Evolutionary conservation across 1,139 yeast genomes (phyloP).

Genomic region (Tardiomyces digboiensis): DNA sequence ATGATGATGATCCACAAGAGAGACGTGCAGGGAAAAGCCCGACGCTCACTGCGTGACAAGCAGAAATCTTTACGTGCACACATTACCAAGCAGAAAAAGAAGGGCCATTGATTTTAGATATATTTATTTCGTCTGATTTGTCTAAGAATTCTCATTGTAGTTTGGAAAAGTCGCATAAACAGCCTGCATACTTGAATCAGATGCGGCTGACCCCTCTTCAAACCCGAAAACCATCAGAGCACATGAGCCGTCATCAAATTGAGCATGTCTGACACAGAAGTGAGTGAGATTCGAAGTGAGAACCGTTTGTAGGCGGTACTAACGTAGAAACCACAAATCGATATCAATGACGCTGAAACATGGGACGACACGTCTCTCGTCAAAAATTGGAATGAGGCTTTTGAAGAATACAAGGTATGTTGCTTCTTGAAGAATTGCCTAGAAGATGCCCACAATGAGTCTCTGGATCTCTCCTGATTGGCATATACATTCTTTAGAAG

Average conservation of each 20-base stretch:
- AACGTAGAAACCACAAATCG: not conserved
- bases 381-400: slow-evolving; percentile 16
- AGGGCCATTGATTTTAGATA: slow-evolving; percentile 34
- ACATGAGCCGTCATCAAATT: too few relatives aligned
- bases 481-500: too few relatives aligned
- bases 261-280: too few relatives aligned
- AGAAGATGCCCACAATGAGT: too few relatives aligned
- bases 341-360: slow-evolving; percentile 9
- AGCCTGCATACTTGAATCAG: too few relatives aligned
- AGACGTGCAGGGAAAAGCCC: slow-evolving; percentile 89
- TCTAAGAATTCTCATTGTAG: not conserved
- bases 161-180: too few relatives aligned
- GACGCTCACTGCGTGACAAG: slow-evolving; percentile 81
- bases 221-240: too few relatives aligned
- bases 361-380: slow-evolving; percentile 22
- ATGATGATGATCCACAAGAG: slow-evolving; percentile 97
- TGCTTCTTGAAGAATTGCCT: too few relatives aligned
- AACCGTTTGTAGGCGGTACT: too few relatives aligned
- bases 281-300: too few relatives aligned
- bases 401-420: slow-evolving; percentile 16
- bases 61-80: slow-evolving; percentile 84
- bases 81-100: slow-evolving; percentile 80
- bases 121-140: not conserved
- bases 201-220: too few relatives aligned
- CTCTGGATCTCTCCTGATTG: too few relatives aligned